Conservation (phyloP, 441 rosid genomes). For the Erodium moschatum region DNA sequence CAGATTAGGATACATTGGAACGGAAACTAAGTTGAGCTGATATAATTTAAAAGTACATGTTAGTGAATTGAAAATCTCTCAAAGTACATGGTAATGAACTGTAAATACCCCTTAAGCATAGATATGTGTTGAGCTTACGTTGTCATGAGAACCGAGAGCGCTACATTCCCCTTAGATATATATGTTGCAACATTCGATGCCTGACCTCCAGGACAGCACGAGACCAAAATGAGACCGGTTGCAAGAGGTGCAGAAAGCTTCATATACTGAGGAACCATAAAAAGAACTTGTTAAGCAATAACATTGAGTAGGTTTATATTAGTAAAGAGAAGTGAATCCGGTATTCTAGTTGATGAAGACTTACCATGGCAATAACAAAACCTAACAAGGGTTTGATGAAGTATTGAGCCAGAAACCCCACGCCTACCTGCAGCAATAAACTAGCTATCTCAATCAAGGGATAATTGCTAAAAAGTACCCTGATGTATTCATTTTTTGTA, state of each 20-base stretch:
- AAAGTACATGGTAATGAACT: too few species aligned
- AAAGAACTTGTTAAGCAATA: constrained; percentile 16
- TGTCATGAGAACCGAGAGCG: constrained; percentile 93
- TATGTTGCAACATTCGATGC: constrained; percentile 93
- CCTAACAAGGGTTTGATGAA: constrained; percentile 80
- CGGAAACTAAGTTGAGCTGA: too few species aligned
- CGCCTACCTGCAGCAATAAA: constrained; percentile 65
- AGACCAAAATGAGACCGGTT: constrained; percentile 86
- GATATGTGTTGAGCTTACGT: constrained; percentile 40
- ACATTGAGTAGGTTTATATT: background rate
- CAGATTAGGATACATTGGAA: too few species aligned
- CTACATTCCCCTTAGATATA: constrained; percentile 86
- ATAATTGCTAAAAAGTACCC: too few species aligned
- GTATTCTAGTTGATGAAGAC: background rate
- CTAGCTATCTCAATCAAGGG: constrained; percentile 10
- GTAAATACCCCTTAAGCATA: too few species aligned
- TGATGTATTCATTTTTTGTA: too few species aligned
- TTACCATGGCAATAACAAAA: constrained; percentile 69
- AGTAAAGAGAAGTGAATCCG: background rate
- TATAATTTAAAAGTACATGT: too few species aligned
- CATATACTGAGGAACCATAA: constrained; percentile 39
- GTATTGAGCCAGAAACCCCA: constrained; percentile 86
- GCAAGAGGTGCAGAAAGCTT: constrained; percentile 95
- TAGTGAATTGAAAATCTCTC: too few species aligned
- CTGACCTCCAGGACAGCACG: constrained; percentile 97